Base-by-base conservation (phyloP, 78 protist genomes). In the Tieghemostelium lacteum region DNA sequence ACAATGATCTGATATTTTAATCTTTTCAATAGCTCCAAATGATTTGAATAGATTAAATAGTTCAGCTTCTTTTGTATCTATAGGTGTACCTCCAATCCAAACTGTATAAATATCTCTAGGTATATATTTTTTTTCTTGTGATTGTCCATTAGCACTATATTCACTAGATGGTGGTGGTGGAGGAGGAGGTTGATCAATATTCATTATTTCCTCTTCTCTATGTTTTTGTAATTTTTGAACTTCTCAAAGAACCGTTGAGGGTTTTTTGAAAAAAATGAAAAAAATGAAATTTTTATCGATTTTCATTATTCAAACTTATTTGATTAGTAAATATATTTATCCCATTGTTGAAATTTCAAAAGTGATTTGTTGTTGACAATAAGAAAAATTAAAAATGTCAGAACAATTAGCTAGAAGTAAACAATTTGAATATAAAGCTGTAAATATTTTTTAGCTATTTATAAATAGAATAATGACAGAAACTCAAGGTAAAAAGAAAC, bases 371-470 rank as follows among this genome's bases (percentile, higher is more conserved):
- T n/a, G n/a, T n/a, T n/a, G n/a, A n/a, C n/a, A n/a, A n/a, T n/a
- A n/a, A n/a, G n/a, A n/a, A 33, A 22, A 64, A 22, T 64, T 64
- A 37, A 52, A 20, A 40, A 83, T 83, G 91, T 83, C 91, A 37
- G 91, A 83, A 55, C 63, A 39, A n/a, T 55, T 69, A n/a, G 91
- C 91, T 16, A 83, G 91, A 83, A 54, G 54, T 39, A 83, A 83
- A 60, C 91, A 83, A 83, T 83, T 58, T 83, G 91, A 63, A 45
- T 83, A 83, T 69, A 83, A 83, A 69, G 91, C 75, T 54, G 91
- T 83, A 83, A 40, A 78, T 83, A n/a, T n/a, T n/a, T n/a, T n/a
- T n/a, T 24, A 26, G 10, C 8, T 28, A 20, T 7, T 61, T 26
- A 14, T 61, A 26, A 70, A 29, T 1, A 72, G 19, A 12, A 31